phyloP scores from a whole-genome alignment of 805 yeast species.

The Candida fluviatilis region DNA sequence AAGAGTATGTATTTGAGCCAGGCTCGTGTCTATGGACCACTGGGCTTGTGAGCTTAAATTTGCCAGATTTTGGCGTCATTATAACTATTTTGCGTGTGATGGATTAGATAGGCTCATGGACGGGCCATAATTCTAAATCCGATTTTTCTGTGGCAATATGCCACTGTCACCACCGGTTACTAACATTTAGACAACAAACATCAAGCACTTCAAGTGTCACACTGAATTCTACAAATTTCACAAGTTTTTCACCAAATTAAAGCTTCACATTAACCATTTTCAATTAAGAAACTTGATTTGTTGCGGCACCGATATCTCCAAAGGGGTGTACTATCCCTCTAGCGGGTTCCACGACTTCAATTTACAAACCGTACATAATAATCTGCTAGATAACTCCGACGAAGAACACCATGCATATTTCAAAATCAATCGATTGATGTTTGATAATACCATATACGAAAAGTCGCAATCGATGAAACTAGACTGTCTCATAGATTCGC shows the following conservation, averaged over 20 bases:
- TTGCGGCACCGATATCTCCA: slow-evolving; percentile 27
- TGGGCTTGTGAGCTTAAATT: no score
- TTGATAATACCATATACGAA: slow-evolving; percentile 16
- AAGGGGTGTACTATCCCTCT: slow-evolving; percentile 39
- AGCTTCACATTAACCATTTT: slow-evolving; percentile 51
- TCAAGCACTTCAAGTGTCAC: slow-evolving; percentile 12
- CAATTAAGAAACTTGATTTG: slow-evolving; percentile 52
- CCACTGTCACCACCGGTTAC: no score
- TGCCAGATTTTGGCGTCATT: no score
- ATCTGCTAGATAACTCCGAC: slow-evolving; percentile 16
- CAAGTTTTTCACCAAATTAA: slow-evolving; percentile 39
- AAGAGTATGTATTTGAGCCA: slow-evolving; percentile 24
- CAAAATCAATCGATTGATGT: slow-evolving; percentile 31
- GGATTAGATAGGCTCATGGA: no score
- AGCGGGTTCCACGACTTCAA: slow-evolving; percentile 28
- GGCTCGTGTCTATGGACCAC: no score
- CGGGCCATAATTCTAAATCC: no score
- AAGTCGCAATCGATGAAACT: slow-evolving; percentile 22
- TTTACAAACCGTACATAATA: slow-evolving; percentile 17
- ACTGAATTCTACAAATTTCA: slow-evolving; percentile 37
- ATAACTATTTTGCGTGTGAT: no score
- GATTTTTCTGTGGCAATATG: no score
- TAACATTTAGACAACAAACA: slow-evolving; percentile 13
- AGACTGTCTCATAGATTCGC: slow-evolving; percentile 37
- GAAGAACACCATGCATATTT: slow-evolving; percentile 30